phyloP scores from a whole-genome alignment of 768 basidiomycete species.

The Rhizopogon roseolus region DNA sequence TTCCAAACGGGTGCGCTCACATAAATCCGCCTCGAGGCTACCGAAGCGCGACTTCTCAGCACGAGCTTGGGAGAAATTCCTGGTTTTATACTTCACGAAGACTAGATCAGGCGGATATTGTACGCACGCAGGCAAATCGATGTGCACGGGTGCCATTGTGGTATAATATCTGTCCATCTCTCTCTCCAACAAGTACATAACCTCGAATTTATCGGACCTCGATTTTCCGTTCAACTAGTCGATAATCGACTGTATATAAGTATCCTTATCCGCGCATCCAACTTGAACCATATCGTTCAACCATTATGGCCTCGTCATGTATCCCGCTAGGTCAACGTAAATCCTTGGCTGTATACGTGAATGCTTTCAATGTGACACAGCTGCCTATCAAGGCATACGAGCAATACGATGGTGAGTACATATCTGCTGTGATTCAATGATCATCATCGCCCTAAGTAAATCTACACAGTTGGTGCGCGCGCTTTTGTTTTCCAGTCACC shows the following conservation, averaged over 20 bases:
- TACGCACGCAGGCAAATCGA: not conserved
- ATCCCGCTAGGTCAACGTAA: not conserved
- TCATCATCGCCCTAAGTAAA: conserved; percentile 1
- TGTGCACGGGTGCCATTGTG: not conserved
- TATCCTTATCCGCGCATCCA: not conserved
- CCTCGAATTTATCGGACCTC: no score
- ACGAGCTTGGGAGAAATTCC: conserved; percentile 3
- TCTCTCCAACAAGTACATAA: not conserved
- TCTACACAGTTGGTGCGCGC: not conserved
- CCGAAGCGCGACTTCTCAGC: not conserved
- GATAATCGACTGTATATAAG: not conserved
- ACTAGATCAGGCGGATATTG: conserved; percentile 1
- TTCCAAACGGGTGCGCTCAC: not conserved
- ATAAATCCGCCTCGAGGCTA: not conserved
- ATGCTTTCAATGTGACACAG: conserved; percentile 27
- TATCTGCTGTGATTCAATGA: not conserved
- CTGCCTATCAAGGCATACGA: conserved; percentile 25
- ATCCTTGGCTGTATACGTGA: conserved; percentile 20
- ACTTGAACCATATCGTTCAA: not conserved
- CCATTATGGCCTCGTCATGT: not conserved
- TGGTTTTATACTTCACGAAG: not conserved
- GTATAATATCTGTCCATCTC: not conserved
- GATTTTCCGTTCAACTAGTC: no score
- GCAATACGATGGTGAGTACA: conserved; percentile 29
- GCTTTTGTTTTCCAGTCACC: conserved; percentile 22